phyloP scores from a whole-genome alignment of 1,284 basidiomycete genomes.

The Puccinia coronata region DNA sequence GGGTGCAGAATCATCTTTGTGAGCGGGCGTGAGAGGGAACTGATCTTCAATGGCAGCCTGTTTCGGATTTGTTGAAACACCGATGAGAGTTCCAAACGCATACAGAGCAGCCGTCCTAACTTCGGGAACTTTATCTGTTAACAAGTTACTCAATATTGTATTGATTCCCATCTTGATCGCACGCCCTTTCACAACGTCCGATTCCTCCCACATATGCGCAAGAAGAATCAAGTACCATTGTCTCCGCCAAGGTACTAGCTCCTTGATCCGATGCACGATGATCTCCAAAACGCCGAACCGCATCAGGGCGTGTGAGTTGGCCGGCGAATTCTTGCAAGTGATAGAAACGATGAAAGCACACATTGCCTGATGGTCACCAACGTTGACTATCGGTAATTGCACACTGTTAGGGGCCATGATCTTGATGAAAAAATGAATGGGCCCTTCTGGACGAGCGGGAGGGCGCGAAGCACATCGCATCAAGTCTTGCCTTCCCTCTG shows the following conservation, averaged over 20 bases:
- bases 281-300: conserved; percentile 40
- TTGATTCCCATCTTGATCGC: conserved; percentile 51
- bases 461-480: conserved; percentile 30
- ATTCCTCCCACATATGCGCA: conserved; percentile 49
- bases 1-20: conserved; percentile 36
- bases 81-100: conserved; percentile 45
- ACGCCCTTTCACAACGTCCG: conserved; percentile 47
- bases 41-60: conserved; percentile 21
- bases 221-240: conserved; percentile 49
- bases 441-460: conserved; percentile 20
- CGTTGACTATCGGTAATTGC: conserved; percentile 45
- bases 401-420: conserved; percentile 35
- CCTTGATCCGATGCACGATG: conserved; percentile 33
- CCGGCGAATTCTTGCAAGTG: conserved; percentile 39
- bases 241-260: conserved; percentile 37
- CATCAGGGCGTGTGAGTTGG: conserved; percentile 20
- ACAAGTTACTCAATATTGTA: conserved; percentile 50
- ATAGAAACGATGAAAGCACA: conserved; percentile 49
- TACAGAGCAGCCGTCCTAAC: conserved; percentile 47
- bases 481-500: conserved; percentile 44
- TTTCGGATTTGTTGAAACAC: conserved; percentile 42
- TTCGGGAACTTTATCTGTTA: conserved; percentile 47
- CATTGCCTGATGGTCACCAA: conserved; percentile 48
- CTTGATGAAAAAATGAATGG: conserved; percentile 46
- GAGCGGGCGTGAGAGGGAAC: neutral